Percentiles rank a stretch among this genome's conserved stretches.
These are phyloP conservation scores for Stentor coeruleus DNA, from an alignment of 73 alveolate genomes.

Conservation along the genomic window DNA sequence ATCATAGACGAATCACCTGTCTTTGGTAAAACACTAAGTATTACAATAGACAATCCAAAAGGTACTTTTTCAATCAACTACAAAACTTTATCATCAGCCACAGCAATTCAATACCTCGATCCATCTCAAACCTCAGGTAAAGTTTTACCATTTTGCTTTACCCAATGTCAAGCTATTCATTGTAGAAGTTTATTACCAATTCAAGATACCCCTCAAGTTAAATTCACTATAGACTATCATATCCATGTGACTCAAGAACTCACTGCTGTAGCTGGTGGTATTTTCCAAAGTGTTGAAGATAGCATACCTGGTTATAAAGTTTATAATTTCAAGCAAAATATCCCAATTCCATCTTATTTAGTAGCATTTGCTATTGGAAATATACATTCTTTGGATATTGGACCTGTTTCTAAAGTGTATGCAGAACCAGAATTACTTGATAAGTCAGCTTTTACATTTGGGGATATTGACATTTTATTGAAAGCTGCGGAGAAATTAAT, in stretches of 20 bases:
- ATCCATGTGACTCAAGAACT: constrained; percentile 43
- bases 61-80: constrained; percentile 24
- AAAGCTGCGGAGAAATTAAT: constrained; percentile 67
- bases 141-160: constrained; percentile 80
- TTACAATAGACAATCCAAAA: neutral
- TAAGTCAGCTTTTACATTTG: constrained; percentile 65
- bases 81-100: constrained; percentile 41
- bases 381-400: constrained; percentile 53
- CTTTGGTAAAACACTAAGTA: neutral
- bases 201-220: constrained; percentile 97
- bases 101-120: constrained; percentile 59
- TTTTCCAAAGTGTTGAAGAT: constrained; percentile 22
- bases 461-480: constrained; percentile 68
- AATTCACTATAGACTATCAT: constrained; percentile 66
- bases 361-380: constrained; percentile 89
- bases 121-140: constrained; percentile 82
- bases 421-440: constrained; percentile 76
- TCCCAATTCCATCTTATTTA: constrained; percentile 86
- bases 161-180: constrained; percentile 91
- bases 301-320: constrained; percentile 30
- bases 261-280: constrained; percentile 64
- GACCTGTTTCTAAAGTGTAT: constrained; percentile 68
- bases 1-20: neutral
- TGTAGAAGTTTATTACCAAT: constrained; percentile 93
- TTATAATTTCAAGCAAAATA: constrained; percentile 60